Evolutionary conservation across 805 yeast genomes (phyloP).

Genomic region (Starmerella stellata): DNA sequence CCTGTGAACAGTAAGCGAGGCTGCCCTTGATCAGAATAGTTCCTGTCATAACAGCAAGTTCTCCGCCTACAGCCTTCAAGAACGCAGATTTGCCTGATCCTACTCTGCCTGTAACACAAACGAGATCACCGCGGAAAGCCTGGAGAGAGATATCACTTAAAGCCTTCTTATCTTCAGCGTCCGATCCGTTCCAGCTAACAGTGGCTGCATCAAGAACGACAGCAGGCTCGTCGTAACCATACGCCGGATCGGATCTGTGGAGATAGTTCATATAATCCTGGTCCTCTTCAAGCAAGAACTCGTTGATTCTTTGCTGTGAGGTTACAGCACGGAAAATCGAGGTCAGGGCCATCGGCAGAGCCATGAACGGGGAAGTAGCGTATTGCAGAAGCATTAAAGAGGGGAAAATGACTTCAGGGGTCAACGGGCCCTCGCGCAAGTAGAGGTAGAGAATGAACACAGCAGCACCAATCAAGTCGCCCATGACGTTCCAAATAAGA

Average conservation of each 20-base stretch:
- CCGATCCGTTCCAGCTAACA: slow-evolving; percentile 41
- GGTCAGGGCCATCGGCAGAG: slow-evolving; percentile 75
- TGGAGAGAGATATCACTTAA: slow-evolving; percentile 34
- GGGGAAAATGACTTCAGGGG: slow-evolving; percentile 72
- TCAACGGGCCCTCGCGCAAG: slow-evolving; percentile 43
- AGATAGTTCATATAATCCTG: slow-evolving; percentile 57
- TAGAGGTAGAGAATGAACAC: slow-evolving; percentile 72
- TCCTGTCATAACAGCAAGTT: slow-evolving; percentile 52
- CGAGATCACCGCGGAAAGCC: slow-evolving; percentile 55
- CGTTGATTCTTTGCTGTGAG: slow-evolving; percentile 39
- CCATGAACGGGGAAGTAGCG: slow-evolving; percentile 73
- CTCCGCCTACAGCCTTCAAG: slow-evolving; percentile 59
- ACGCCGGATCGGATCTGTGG: slow-evolving; percentile 32
- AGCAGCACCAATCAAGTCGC: slow-evolving; percentile 70
- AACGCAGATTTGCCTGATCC: slow-evolving; percentile 76
- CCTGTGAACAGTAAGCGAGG: slow-evolving; percentile 68
- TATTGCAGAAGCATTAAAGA: slow-evolving; percentile 43
- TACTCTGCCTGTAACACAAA: slow-evolving; percentile 70
- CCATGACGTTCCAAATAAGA: slow-evolving; percentile 43
- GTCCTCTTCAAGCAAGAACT: slow-evolving; percentile 51
- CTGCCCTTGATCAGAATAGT: slow-evolving; percentile 46
- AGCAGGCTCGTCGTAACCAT: slow-evolving; percentile 41
- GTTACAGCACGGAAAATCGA: slow-evolving; percentile 64
- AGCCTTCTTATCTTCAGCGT: slow-evolving; percentile 18
- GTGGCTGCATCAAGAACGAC: slow-evolving; percentile 23